Conservation (phyloP, 1,284 basidiomycete species). For the Entoloma clypeatum region DNA sequence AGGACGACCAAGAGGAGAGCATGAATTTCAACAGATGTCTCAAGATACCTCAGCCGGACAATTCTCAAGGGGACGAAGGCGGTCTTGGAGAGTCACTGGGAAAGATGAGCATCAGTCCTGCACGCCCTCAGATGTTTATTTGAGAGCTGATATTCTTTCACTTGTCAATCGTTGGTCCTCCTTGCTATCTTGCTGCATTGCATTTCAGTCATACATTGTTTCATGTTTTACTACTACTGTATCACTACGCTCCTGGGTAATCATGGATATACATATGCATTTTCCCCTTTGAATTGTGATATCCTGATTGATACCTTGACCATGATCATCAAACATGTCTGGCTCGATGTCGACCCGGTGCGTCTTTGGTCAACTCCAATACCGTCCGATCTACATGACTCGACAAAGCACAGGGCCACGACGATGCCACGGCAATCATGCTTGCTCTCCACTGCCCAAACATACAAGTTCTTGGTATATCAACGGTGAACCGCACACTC, state of each 20-base stretch:
- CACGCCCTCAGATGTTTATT: constrained; percentile 11
- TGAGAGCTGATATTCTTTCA: constrained; percentile 4
- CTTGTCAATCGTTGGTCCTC: background rate
- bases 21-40: constrained; percentile 22
- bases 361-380: constrained; percentile 10
- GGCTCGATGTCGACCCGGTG: constrained; percentile 45
- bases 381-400: background rate
- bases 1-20: constrained; percentile 39
- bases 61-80: constrained; percentile 35
- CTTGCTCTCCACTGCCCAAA: constrained; percentile 63
- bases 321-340: constrained; percentile 32
- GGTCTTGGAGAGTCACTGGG: constrained; percentile 63
- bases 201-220: no score
- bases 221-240: no score
- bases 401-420: constrained; percentile 60
- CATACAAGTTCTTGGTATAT: constrained; percentile 72
- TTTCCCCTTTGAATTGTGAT: no score
- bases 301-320: background rate
- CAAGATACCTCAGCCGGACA: constrained; percentile 29
- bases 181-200: constrained; percentile 9
- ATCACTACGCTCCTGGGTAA: no score
- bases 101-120: constrained; percentile 77
- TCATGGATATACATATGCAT: no score
- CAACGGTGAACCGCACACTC: constrained; percentile 50
- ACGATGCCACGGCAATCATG: constrained; percentile 79